Evolutionary conservation across 768 basidiomycete genomes (phyloP).

Genomic region (Mycena maculata): DNA sequence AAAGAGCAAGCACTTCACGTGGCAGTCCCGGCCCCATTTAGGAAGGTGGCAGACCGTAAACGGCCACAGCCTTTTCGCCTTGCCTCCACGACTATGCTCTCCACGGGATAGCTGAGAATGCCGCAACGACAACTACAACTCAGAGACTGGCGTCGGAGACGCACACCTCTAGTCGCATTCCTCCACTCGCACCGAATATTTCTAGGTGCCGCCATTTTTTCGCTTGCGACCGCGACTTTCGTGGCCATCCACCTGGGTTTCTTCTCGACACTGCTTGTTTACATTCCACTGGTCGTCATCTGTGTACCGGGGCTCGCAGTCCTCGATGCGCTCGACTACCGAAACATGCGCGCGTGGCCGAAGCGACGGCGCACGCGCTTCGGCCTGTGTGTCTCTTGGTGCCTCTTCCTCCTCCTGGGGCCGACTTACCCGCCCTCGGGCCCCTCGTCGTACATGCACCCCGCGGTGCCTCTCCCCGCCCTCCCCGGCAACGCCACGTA

Average conservation of each 20-base stretch:
- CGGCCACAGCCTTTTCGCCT: not conserved
- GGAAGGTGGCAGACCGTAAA: too few species aligned
- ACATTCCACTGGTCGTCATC: conserved; percentile 34
- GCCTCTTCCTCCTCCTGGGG: conserved; percentile 28
- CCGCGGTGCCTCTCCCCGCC: conserved; percentile 10
- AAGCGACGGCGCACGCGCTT: conserved; percentile 32
- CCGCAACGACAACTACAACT: conserved; percentile 3
- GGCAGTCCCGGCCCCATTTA: too few species aligned
- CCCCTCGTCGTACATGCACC: conserved; percentile 30
- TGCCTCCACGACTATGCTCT: conserved; percentile 5
- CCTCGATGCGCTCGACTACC: conserved; percentile 20
- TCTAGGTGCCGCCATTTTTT: conserved; percentile 27
- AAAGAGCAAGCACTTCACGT: too few species aligned
- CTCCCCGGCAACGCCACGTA: conserved; percentile 23
- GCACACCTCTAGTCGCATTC: conserved; percentile 19
- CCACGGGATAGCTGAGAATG: not conserved
- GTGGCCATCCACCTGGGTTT: conserved; percentile 33
- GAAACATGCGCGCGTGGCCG: conserved; percentile 28
- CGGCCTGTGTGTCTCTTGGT: conserved; percentile 23
- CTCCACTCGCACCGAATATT: conserved; percentile 31
- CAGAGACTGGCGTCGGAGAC: conserved; percentile 28
- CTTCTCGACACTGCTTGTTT: conserved; percentile 36
- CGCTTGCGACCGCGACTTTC: conserved; percentile 29
- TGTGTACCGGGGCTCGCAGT: conserved; percentile 30
- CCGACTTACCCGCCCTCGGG: conserved; percentile 30